Conservation (phyloP, 129 eudicot genomes). For the Sambucus nigra region DNA sequence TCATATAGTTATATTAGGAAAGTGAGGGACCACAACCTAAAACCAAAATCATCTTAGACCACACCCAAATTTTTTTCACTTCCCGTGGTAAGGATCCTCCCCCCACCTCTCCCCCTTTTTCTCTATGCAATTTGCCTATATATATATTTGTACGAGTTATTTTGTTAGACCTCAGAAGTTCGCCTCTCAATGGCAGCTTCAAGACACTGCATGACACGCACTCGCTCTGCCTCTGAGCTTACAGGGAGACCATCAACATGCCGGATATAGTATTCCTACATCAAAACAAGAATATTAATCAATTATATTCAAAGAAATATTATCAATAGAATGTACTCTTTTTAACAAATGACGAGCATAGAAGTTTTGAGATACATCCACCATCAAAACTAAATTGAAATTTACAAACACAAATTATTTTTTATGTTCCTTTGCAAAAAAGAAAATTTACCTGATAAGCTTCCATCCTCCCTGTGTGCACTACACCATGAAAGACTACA, state of each 20-base stretch:
- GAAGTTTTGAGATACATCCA: too few relatives aligned
- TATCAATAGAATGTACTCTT: background rate
- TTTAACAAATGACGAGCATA: too few relatives aligned
- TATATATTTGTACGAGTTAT: background rate
- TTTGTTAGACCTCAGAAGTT: constrained; percentile 45
- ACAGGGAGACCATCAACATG: constrained; percentile 83
- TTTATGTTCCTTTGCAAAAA: background rate
- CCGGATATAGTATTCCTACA: constrained; percentile 81
- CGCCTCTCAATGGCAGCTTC: constrained; percentile 96
- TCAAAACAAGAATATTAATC: background rate
- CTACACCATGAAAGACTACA: constrained; percentile 94
- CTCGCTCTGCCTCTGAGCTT: constrained; percentile 94
- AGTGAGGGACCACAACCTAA: too few relatives aligned
- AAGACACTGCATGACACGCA: constrained; percentile 77
- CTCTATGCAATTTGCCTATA: too few relatives aligned
- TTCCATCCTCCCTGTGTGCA: constrained; percentile 62
- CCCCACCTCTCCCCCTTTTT: too few relatives aligned
- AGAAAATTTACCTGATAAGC: constrained; percentile 68
- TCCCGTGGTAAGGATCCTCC: too few relatives aligned
- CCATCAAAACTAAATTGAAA: too few relatives aligned
- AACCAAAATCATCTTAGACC: too few relatives aligned
- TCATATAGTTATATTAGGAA: too few relatives aligned
- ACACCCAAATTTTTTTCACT: too few relatives aligned
- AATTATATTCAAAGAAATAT: background rate
- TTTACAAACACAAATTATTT: too few relatives aligned